A percentile compares a stretch with the other conserved stretches of the same genome.
phyloP scores from a whole-genome alignment of 306 rosid species.

The Medicago ruthenica region DNA sequence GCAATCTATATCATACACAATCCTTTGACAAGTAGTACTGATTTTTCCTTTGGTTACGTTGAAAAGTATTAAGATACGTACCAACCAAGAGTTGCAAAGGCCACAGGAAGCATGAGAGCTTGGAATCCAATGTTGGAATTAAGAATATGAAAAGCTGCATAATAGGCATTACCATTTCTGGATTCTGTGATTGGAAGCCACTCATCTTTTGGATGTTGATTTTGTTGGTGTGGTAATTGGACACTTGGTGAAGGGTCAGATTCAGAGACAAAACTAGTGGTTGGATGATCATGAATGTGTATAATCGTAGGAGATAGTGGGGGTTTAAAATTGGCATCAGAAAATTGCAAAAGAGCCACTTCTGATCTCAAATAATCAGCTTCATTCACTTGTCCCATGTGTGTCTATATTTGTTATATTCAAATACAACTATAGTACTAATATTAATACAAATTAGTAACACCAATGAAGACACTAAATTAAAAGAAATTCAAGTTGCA shows the following conservation, averaged over 20 bases:
- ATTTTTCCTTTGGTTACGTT: no score
- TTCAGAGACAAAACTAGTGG: not conserved
- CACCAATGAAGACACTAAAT: not conserved
- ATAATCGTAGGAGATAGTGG: constrained; percentile 28
- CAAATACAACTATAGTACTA: not conserved
- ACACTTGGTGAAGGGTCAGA: not conserved
- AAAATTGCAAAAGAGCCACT: not conserved
- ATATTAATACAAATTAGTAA: not conserved
- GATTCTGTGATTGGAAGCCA: constrained; percentile 78
- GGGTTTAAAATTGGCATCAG: constrained; percentile 21
- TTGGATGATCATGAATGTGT: constrained; percentile 8
- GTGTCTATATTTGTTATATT: not conserved
- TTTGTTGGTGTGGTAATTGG: not conserved
- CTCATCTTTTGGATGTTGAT: constrained; percentile 48
- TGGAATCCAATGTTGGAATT: constrained; percentile 66
- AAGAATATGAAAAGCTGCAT: constrained; percentile 54
- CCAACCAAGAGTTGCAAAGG: constrained; percentile 79
- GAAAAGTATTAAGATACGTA: constrained; percentile 31
- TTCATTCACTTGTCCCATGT: constrained; percentile 36
- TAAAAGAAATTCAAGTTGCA: not conserved
- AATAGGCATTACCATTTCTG: constrained; percentile 54
- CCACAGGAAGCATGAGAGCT: constrained; percentile 66
- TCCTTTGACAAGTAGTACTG: no score
- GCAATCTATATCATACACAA: no score
- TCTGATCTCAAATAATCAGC: constrained; percentile 18